A percentile compares a stretch with the other conserved stretches of the same genome.
Conservation (phyloP, 2,329 filamentous ascomycete species). For the Colletotrichum sp. region DNA sequence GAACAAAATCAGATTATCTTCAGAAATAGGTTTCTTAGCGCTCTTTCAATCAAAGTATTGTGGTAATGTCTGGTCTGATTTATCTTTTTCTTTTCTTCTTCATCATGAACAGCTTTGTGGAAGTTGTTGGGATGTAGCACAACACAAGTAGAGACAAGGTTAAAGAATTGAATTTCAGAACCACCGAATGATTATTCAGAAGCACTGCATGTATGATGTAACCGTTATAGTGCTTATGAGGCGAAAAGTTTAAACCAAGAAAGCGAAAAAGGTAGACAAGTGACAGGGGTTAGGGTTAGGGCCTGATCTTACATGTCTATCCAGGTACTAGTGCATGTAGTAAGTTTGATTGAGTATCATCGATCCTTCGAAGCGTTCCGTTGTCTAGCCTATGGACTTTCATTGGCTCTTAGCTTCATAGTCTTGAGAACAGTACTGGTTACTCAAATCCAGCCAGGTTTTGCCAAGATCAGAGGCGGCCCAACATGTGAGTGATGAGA, state of each 20-base stretch:
- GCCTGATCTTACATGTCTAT: not conserved
- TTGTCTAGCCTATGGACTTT: not conserved
- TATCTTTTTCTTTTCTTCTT: too few species aligned
- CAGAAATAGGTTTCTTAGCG: not conserved
- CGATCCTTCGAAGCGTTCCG: not conserved
- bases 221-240: not conserved
- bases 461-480: not conserved
- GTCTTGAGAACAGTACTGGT: not conserved
- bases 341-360: not conserved
- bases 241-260: not conserved
- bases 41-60: not conserved
- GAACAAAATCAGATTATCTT: not conserved
- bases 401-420: not conserved
- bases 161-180: not conserved
- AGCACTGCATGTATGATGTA: not conserved
- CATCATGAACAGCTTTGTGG: not conserved
- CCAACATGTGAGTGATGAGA: not conserved
- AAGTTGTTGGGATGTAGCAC: not conserved
- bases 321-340: not conserved
- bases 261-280: not conserved
- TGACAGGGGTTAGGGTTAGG: not conserved
- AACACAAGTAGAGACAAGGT: not conserved
- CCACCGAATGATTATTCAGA: not conserved
- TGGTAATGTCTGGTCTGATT: too few species aligned
- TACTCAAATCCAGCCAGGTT: not conserved